Conservation (phyloP, 2,329 filamentous ascomycete species). For the Cadophora luteo-olivacea region DNA sequence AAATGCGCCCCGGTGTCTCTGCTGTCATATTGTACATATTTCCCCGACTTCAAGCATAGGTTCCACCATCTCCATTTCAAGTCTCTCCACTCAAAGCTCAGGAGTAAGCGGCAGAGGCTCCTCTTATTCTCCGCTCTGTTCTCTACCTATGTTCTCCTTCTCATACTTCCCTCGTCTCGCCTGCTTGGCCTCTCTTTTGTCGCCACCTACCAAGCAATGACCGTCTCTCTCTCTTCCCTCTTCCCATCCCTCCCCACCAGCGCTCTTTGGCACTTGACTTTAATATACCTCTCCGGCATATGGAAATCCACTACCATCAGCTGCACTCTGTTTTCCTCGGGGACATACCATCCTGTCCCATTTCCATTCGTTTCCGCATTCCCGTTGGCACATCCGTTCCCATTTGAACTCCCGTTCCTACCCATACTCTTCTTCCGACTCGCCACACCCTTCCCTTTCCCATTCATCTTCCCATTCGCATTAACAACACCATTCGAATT, state of each 20-base stretch:
- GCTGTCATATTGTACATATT: neutral
- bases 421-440: neutral
- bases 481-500: neutral
- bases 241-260: conserved; percentile 35
- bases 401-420: neutral
- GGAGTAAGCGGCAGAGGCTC: neutral
- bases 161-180: neutral
- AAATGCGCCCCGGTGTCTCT: neutral
- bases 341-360: conserved; percentile 31
- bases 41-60: neutral
- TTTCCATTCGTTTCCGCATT: neutral
- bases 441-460: neutral
- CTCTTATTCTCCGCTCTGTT: neutral
- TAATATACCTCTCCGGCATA: conserved; percentile 39
- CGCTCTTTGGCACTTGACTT: conserved; percentile 36
- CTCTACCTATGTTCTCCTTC: neutral
- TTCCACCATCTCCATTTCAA: too few relatives aligned
- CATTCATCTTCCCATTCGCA: neutral
- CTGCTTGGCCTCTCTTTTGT: too few relatives aligned
- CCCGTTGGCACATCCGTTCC: neutral
- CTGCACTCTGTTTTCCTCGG: conserved; percentile 39
- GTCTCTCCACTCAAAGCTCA: too few relatives aligned
- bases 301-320: conserved; percentile 39
- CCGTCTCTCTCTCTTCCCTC: conserved; percentile 36
- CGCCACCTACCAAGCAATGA: conserved; percentile 39